Base-by-base conservation (phyloP, 1,139 yeast genomes). In the Debaryomycetaceae sp. region DNA sequence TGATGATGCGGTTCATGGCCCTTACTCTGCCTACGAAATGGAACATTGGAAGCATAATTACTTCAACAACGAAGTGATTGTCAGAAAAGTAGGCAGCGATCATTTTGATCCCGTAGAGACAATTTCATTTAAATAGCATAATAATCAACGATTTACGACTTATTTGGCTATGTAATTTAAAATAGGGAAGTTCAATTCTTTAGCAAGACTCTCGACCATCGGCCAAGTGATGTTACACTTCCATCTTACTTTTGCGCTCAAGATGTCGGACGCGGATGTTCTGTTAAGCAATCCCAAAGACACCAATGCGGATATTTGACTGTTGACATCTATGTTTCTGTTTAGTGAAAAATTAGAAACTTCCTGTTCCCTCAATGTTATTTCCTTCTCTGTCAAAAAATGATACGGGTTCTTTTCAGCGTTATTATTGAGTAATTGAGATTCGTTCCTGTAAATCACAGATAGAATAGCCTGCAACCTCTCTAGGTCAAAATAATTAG, bases 161-260 rank as follows among this genome's bases (percentile, higher is more conserved):
- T 52, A 61, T 23, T 66, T 69, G 20, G 55, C 58, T 34, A 83
- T 49, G 52, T 79, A 84, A 42, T 75, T 78, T 23, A 68, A 71
- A 4, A 84, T 62, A 0, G 81, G 83, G 48, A 85, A 75, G n/a
- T 69, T 64, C 20, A 84, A 60, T 36, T 80, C 83, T 27, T 65
- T 60, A 0, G 89, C 80, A 9, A 84, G 59, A 17, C 65, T 61
- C 46, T 73, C 72, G 5, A 80, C 75, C 27, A 76, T 70, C 6
- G 69, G 65, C 80, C 83, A 83, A 37, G 74, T 67, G 13, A 81
- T 75, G 53, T 81, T 83, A 49, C 83, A 75, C 53, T 74, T 80
- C 89, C 90, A 84, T 47, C 82, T 68, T 1, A 84, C 76, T 51
- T 79, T 75, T 6, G 87, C 76, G 46, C 79, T 84, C 37, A 85